Conservation (phyloP, 2,329 filamentous ascomycete genomes). For the Scytalidium lignicola region DNA sequence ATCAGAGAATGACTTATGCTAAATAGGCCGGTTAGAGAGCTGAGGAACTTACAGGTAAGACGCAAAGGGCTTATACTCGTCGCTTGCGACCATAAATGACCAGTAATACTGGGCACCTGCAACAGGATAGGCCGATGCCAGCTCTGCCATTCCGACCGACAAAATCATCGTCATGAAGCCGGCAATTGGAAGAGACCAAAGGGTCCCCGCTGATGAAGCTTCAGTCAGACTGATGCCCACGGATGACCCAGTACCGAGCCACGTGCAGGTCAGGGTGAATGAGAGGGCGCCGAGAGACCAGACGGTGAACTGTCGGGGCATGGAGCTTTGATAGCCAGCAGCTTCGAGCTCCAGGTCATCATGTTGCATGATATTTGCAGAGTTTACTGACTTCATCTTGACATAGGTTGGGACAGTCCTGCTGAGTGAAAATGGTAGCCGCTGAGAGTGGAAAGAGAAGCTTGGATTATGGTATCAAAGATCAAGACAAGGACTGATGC, state of each 20-base stretch:
- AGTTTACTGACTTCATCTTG: no score
- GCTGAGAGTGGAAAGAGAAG: no score
- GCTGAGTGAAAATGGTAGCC: no score
- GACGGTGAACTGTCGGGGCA: slow-evolving; percentile 27
- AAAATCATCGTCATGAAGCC: slow-evolving; percentile 22
- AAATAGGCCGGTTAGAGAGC: no score
- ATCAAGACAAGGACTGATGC: no score
- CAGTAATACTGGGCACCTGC: slow-evolving; percentile 74
- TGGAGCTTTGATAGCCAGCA: slow-evolving; percentile 24
- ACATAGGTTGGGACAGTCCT: no score
- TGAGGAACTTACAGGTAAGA: no score
- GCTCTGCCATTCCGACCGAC: slow-evolving; percentile 39
- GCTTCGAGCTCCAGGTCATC: slow-evolving; percentile 28
- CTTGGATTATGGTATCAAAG: no score
- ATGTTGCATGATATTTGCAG: no score
- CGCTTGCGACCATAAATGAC: slow-evolving; percentile 61
- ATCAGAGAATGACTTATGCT: no score
- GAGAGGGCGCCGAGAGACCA: slow-evolving; percentile 24
- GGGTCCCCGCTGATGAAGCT: slow-evolving; percentile 18
- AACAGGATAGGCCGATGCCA: slow-evolving; percentile 69
- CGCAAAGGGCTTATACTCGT: no score
- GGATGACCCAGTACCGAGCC: slow-evolving; percentile 26
- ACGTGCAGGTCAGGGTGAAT: slow-evolving; percentile 28
- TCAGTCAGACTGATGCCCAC: slow-evolving; percentile 25
- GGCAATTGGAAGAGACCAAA: slow-evolving; percentile 25